phyloP scores from a whole-genome alignment of 306 rosid genomes.

The Pterocarpus macrocarpus region DNA sequence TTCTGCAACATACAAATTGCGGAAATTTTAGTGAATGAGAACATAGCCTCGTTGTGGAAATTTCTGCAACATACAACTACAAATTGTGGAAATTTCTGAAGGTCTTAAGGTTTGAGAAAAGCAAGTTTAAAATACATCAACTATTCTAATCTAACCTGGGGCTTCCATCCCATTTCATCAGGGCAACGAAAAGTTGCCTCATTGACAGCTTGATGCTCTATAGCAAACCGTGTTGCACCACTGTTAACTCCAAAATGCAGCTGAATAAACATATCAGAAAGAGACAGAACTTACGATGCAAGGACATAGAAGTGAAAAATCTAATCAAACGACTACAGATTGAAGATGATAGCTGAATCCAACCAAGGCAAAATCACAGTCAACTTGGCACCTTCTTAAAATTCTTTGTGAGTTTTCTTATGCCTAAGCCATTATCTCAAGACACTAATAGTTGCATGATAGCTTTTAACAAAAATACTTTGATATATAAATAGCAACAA shows the following conservation, averaged over 20 bases:
- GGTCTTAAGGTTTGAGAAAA: constrained; percentile 35
- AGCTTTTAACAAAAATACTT: neutral
- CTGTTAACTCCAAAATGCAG: constrained; percentile 96
- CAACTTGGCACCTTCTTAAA: constrained; percentile 26
- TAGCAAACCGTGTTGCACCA: constrained; percentile 89
- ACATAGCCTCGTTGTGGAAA: no score
- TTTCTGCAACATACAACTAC: constrained; percentile 66
- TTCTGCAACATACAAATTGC: no score
- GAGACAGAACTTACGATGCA: constrained; percentile 16
- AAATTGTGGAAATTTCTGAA: constrained; percentile 34
- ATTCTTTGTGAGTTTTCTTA: constrained; percentile 17
- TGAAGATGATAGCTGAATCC: constrained; percentile 16
- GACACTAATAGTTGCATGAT: neutral
- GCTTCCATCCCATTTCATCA: constrained; percentile 98
- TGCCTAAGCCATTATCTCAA: neutral
- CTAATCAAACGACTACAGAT: constrained; percentile 17
- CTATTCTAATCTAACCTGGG: constrained; percentile 66
- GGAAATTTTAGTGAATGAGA: no score
- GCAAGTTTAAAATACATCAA: constrained; percentile 9
- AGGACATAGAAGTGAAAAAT: neutral
- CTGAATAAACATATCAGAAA: constrained; percentile 53
- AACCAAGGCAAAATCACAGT: constrained; percentile 17
- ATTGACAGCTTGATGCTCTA: constrained; percentile 92
- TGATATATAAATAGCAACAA: neutral
- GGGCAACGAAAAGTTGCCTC: constrained; percentile 98